Evolutionary conservation across 1,139 yeast species (phyloP), one percentile per base, ranked within the genome.

Genomic region (Debaryomyces fabryi): DNA sequence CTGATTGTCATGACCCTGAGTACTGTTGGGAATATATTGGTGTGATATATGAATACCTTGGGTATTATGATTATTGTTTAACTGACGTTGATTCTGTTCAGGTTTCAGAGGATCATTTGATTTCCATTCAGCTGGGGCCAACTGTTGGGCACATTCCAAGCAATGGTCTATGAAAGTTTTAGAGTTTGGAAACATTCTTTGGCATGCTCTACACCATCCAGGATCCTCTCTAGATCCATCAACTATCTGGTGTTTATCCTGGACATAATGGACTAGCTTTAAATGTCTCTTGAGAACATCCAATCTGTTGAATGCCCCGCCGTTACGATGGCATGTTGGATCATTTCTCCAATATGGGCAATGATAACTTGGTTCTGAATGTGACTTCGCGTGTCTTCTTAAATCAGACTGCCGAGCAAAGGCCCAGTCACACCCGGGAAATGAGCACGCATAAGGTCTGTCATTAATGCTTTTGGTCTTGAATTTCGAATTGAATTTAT

Each of bases 231-330:
- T 64, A 0, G 62, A 57, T 6, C 49, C 54, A 13, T 52, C 54
- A 27, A 58, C 51, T 8, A 55, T 50, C 39, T 56, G 65, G 49
- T 68, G 71, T 49, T 70, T 68, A 53, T 79, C 84, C 44, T 73
- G 81, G 25, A 81, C 83, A 59, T 74, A 83, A 64, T 86, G 92
- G 24, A 86, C 88, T 45, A 86, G 70, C 49, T 79, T 74, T 49
- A 86, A 68, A 62, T 86, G 92, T 45, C 92, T 73, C 55, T 85
- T 86, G 52, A 86, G 68, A 29, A 86, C 91, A 57, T 86, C 92
- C 49, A 85, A 67, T 45, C 92, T 69, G 57, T 81, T 82, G 64
- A 86, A 86, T 0, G 87, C 79, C 4, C 91, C 91, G 10, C 86
- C 88, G 53, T 85, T 85, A 45, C 86, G 74, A 61, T 85, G 92